Conservation (phyloP, 805 yeast species). For the Candida insectalens region DNA sequence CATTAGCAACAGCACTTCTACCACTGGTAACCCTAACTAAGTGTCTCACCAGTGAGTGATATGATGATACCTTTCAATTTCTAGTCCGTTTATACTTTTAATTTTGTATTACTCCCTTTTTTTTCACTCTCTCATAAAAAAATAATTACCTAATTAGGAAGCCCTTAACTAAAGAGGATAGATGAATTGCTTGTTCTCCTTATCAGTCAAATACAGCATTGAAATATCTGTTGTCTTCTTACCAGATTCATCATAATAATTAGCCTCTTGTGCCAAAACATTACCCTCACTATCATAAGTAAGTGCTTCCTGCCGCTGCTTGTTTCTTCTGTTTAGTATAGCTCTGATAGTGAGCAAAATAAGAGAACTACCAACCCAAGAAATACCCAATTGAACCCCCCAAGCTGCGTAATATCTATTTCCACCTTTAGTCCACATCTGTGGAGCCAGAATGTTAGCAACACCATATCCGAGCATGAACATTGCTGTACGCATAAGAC, state of each 20-base stretch:
- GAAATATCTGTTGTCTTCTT: slow-evolving; percentile 27
- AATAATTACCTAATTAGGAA: too few relatives aligned
- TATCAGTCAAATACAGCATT: slow-evolving; percentile 39
- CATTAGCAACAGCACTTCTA: too few relatives aligned
- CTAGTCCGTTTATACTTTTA: too few relatives aligned
- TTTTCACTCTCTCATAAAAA: too few relatives aligned
- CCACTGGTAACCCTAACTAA: too few relatives aligned
- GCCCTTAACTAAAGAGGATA: slow-evolving; percentile 28
- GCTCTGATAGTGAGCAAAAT: slow-evolving; percentile 30
- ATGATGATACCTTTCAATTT: too few relatives aligned
- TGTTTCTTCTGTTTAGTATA: slow-evolving; percentile 24
- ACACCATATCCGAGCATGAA: slow-evolving; percentile 35
- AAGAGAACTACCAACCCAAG: slow-evolving; percentile 34
- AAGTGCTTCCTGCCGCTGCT: slow-evolving; percentile 22
- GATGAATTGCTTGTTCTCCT: slow-evolving; percentile 36
- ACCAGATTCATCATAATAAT: slow-evolving; percentile 15
- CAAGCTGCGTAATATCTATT: slow-evolving; percentile 39
- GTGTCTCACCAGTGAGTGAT: too few relatives aligned
- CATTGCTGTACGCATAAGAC: slow-evolving; percentile 34
- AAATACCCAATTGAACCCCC: slow-evolving; percentile 40
- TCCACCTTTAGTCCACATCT: slow-evolving; percentile 34
- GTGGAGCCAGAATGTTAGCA: slow-evolving; percentile 43
- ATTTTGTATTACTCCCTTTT: too few relatives aligned
- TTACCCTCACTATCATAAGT: slow-evolving; percentile 7
- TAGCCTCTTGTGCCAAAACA: slow-evolving; percentile 12